These are phyloP conservation scores for Eragrostis nindensis DNA, from an alignment of 176 grass and related monocot genomes.

Conservation along the genomic window DNA sequence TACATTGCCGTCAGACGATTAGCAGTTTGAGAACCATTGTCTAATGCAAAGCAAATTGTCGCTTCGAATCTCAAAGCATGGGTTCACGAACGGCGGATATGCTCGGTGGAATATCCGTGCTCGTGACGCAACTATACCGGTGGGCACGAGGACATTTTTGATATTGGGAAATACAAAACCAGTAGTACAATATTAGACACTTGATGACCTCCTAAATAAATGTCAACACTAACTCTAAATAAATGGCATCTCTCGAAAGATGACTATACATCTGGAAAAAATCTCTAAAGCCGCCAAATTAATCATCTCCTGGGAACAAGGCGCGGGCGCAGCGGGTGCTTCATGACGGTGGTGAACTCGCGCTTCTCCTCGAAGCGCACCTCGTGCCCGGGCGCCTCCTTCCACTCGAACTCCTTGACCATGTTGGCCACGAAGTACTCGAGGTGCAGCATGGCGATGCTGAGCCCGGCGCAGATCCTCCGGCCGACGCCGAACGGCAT, in stretches of 20 bases:
- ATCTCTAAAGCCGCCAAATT: neutral
- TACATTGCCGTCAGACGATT: no score
- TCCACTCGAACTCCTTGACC: conserved; percentile 66
- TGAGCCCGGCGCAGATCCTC: conserved; percentile 54
- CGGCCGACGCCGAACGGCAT: conserved; percentile 47
- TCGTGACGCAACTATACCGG: no score
- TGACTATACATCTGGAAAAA: neutral
- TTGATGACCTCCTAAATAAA: no score
- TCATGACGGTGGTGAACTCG: conserved; percentile 60
- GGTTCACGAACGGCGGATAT: no score
- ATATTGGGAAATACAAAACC: no score
- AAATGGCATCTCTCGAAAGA: neutral
- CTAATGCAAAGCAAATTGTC: no score
- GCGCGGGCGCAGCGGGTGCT: conserved; percentile 47
- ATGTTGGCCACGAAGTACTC: conserved; percentile 70
- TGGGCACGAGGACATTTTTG: no score
- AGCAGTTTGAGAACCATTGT: no score
- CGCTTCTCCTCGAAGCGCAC: conserved; percentile 56
- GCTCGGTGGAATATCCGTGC: no score
- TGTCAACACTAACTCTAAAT: no score
- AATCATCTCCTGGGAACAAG: conserved; percentile 29
- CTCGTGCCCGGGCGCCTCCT: conserved; percentile 41
- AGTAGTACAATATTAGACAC: no score
- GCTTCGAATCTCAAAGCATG: no score
- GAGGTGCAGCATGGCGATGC: conserved; percentile 60